These are phyloP conservation scores for Oryza brachyantha DNA, from an alignment of 176 grass and related monocot genomes.

Conservation along the genomic window DNA sequence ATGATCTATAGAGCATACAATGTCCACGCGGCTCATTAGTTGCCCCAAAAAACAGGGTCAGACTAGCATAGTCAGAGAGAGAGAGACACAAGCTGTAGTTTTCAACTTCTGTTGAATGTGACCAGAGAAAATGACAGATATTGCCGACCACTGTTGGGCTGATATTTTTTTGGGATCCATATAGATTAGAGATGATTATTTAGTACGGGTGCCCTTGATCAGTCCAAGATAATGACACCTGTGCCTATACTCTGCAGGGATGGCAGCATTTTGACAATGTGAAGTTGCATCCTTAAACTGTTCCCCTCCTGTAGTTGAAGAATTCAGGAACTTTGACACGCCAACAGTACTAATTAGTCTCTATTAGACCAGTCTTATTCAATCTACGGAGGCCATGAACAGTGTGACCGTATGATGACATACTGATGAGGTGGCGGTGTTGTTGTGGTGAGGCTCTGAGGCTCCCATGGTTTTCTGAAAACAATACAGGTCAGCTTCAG, in stretches of 20 bases:
- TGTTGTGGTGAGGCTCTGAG: too few relatives aligned
- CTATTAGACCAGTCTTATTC: background rate
- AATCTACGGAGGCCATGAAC: background rate
- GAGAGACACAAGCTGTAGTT: background rate
- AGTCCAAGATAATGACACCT: background rate
- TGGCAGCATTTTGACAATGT: background rate
- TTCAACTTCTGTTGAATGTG: background rate
- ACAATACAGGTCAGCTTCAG: background rate
- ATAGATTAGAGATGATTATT: background rate
- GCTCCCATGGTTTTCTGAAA: background rate
- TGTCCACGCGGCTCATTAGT: background rate
- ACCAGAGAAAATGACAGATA: background rate
- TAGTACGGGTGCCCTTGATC: background rate
- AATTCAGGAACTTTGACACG: background rate
- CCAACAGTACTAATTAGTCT: too few relatives aligned
- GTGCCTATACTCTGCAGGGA: background rate
- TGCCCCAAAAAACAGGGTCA: background rate
- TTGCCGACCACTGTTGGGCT: background rate
- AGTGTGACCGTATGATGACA: slow-evolving; percentile 26
- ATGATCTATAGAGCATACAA: background rate
- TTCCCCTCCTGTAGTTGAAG: background rate
- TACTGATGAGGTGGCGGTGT: background rate
- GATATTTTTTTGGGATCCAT: background rate
- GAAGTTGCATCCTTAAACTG: background rate
- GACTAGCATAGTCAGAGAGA: background rate